Evolutionary conservation across 768 basidiomycete species (phyloP), one percentile per base, ranked within the genome.

Genomic region (Phylloporus scabripes): DNA sequence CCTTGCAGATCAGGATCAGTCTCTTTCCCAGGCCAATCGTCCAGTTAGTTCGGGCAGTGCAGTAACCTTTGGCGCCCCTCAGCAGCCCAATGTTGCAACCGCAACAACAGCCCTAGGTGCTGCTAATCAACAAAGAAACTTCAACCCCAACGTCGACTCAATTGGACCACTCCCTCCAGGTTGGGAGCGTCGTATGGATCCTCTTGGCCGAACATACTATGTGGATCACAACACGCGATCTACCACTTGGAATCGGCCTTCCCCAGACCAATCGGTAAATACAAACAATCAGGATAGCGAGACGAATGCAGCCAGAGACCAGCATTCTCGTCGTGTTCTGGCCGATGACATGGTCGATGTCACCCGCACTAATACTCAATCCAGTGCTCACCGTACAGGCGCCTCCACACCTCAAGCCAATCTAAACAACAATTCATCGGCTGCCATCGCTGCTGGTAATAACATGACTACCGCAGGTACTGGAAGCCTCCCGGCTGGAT

Each of bases 221-320:
- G 96, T 99, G 47, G 96, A 99, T 65, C 96, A 98, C 71, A 98
- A 97, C 67, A 92, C 91, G 8, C 86, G 96, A 48, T 90, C 87
- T 11, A 99, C 96, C 7, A 98, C 96, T 0, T 99, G 96, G 96
- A 94, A 92, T 65, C 75, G 96, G 15, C 95, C 95, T 7, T 89
- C 85, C 20, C 70, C 80, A 11, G 92, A 77, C 60, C 84, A 87
- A 39, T 78, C 81, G 4, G 82, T 78, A 12, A 94, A 95, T 61
- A 78, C 71, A 41, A 78, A 73, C 31, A 72, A 78, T 5, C 87
- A 89, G 64, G 83, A 85, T 58, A 82, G 68, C 46, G 89, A 89
- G 64, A 89, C 87, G 11, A 87, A 86, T 64, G 87, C 86, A 8
- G 90, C 90, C 43, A 85, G 88, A 45, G 88, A 87, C 55, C 88